A percentile compares a stretch with the other conserved stretches of the same genome.
phyloP scores from a whole-genome alignment of 1,139 yeast species.

The Nadsonia starkeyi-henricii region DNA sequence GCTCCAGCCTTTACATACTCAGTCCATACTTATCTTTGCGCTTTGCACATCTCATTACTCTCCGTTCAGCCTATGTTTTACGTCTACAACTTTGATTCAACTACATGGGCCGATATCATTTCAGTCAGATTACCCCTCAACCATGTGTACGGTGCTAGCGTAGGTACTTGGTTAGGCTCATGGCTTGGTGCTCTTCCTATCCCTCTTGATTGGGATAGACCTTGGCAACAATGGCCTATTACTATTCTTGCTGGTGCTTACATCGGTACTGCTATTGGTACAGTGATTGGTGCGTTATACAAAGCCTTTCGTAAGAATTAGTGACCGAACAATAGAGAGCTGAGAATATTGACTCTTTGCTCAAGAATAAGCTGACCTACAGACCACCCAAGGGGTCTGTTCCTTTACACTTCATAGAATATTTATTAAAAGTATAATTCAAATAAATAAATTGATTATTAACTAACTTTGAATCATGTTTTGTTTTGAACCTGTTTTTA shows the following conservation, averaged over 20 bases:
- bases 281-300: slow-evolving; percentile 17
- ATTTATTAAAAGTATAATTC: too few relatives aligned
- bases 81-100: slow-evolving; percentile 42
- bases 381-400: too few relatives aligned
- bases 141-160: slow-evolving; percentile 25
- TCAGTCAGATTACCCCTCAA: slow-evolving; percentile 22
- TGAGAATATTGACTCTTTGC: too few relatives aligned
- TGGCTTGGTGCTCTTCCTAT: slow-evolving; percentile 93
- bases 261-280: slow-evolving; percentile 53
- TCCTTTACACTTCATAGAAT: too few relatives aligned
- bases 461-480: too few relatives aligned
- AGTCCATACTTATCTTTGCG: slow-evolving; percentile 46
- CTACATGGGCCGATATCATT: slow-evolving; percentile 30
- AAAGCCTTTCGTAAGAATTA: background rate
- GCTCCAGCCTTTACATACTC: slow-evolving; percentile 58
- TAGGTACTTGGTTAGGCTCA: slow-evolving; percentile 54
- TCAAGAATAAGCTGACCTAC: too few relatives aligned
- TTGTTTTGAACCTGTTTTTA: too few relatives aligned
- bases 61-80: slow-evolving; percentile 52
- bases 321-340: too few relatives aligned
- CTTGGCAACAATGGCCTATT: slow-evolving; percentile 97
- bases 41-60: slow-evolving; percentile 52
- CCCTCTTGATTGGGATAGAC: slow-evolving; percentile 95
- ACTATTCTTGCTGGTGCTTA: slow-evolving; percentile 76
- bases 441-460: too few relatives aligned